Conservation (phyloP, 1,139 yeast genomes). For the Saccharomycopsis phalli region DNA sequence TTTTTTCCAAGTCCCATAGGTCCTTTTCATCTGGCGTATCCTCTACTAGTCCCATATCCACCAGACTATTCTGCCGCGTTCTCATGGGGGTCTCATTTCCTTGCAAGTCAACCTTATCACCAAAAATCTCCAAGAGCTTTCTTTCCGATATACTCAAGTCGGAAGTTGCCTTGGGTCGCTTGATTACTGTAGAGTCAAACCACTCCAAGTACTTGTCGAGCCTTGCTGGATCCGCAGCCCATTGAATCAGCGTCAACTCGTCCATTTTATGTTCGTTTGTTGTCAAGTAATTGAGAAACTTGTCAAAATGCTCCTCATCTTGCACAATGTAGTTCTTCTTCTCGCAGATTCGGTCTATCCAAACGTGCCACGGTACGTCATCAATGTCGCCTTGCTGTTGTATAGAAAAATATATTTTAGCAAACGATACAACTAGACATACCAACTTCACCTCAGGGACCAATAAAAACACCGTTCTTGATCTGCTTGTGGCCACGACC, state of each 20-base stretch:
- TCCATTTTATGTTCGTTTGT: conserved; percentile 2
- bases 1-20: conserved; percentile 10
- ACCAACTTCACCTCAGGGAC: conserved; percentile 23
- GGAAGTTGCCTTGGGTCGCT: conserved; percentile 1
- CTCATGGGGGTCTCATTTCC: not conserved
- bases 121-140: conserved; percentile 33
- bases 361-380: conserved; percentile 2
- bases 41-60: not conserved
- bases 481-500: not conserved
- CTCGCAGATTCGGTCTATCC: conserved; percentile 6
- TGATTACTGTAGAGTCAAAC: conserved; percentile 32
- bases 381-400: not conserved
- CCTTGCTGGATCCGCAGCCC: not conserved
- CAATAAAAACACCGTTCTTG: not conserved
- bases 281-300: conserved; percentile 6
- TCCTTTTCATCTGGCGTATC: not conserved
- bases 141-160: conserved; percentile 29
- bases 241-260: conserved; percentile 6
- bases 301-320: conserved; percentile 13
- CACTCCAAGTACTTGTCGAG: conserved; percentile 37
- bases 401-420: conserved; percentile 21
- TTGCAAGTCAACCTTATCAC: conserved; percentile 21
- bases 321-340: conserved; percentile 2
- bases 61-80: not conserved
- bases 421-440: conserved; percentile 17